Evolutionary conservation across 2,329 filamentous ascomycete genomes (phyloP).

Genomic region (Epichloe brachyelytri): DNA sequence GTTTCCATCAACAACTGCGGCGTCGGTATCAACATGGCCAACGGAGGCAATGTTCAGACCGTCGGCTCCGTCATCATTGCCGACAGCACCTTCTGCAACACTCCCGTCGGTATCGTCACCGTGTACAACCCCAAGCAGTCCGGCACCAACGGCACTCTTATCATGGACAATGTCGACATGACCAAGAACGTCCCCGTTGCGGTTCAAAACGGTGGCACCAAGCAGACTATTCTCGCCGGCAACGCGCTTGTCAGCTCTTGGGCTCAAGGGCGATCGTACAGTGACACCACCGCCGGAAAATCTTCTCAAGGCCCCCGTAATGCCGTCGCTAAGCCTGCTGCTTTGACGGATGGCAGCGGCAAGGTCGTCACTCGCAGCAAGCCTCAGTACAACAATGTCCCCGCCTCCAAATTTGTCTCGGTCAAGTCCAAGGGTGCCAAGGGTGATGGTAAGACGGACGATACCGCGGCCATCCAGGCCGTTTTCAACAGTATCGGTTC

Average conservation of each 20-base stretch:
- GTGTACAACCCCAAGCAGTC: slow-evolving; percentile 52
- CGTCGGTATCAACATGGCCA: slow-evolving; percentile 70
- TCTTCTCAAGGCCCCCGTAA: slow-evolving; percentile 46
- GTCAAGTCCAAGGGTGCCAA: slow-evolving; percentile 73
- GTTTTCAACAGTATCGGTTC: slow-evolving; percentile 55
- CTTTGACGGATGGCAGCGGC: slow-evolving; percentile 50
- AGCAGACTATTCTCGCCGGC: slow-evolving; percentile 51
- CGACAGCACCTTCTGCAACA: slow-evolving; percentile 69
- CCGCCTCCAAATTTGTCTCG: slow-evolving; percentile 61
- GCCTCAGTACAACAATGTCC: slow-evolving; percentile 68
- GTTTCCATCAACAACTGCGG: slow-evolving; percentile 60
- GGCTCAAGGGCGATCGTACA: slow-evolving; percentile 69
- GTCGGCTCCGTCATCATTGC: slow-evolving; percentile 77
- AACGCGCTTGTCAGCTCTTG: slow-evolving; percentile 58
- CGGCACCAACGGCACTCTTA: slow-evolving; percentile 64
- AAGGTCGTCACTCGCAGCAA: slow-evolving; percentile 73
- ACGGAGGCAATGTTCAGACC: slow-evolving; percentile 47
- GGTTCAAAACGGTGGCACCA: slow-evolving; percentile 45
- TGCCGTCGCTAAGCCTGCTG: slow-evolving; percentile 48
- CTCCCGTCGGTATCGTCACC: slow-evolving; percentile 57
- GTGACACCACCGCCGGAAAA: slow-evolving; percentile 29
- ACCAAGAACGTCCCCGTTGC: slow-evolving; percentile 50
- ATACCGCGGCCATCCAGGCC: slow-evolving; percentile 72
- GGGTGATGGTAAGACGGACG: slow-evolving; percentile 79
- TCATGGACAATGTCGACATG: slow-evolving; percentile 88